Evolutionary conservation across 768 basidiomycete species (phyloP), one percentile per base, ranked within the genome.

Genomic region (Rhodotorula taiwanensis): DNA sequence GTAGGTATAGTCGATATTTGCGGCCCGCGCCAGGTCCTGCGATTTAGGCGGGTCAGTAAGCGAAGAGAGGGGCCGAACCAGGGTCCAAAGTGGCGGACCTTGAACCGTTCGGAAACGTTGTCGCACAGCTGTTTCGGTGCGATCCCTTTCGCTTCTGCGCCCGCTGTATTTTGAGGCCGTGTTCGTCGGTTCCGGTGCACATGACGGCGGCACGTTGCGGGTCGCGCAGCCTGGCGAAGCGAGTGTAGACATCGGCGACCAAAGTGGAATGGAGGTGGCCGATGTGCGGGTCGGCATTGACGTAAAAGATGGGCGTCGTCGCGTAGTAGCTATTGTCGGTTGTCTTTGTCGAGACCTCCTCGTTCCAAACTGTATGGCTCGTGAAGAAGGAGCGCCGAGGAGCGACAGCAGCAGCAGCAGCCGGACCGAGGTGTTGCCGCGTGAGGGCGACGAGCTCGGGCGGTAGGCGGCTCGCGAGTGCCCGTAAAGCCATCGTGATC

Each of bases 281-380:
- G 42, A 93, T 84, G 72, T 94, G 91, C 0, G 91, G 91, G 23
- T 78, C 83, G 85, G 90, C 86, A 77, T 93, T 93, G 58, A 90
- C 89, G 74, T 95, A 93, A 76, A 92, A 95, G 73, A 95, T 93
- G 13, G 91, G 91, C 0, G 91, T 92, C 0, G 90, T 92, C 36
- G 89, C 78, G 73, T 88, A 92, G 79, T 83, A 91, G 31, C n/a
- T 23, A 36, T 64, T 62, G n/a, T n/a, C n/a, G n/a, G n/a, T n/a
- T n/a, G n/a, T n/a, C n/a, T n/a, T n/a, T n/a, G n/a, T n/a, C n/a
- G n/a, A n/a, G n/a, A n/a, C n/a, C n/a, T n/a, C n/a, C n/a, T n/a
- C n/a, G n/a, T n/a, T n/a, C n/a, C n/a, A n/a, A n/a, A n/a, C n/a
- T n/a, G n/a, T n/a, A n/a, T n/a, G n/a, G n/a, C n/a, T n/a, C n/a